Conservation (phyloP, 768 basidiomycete genomes). For the Mycena albidolilacea region DNA sequence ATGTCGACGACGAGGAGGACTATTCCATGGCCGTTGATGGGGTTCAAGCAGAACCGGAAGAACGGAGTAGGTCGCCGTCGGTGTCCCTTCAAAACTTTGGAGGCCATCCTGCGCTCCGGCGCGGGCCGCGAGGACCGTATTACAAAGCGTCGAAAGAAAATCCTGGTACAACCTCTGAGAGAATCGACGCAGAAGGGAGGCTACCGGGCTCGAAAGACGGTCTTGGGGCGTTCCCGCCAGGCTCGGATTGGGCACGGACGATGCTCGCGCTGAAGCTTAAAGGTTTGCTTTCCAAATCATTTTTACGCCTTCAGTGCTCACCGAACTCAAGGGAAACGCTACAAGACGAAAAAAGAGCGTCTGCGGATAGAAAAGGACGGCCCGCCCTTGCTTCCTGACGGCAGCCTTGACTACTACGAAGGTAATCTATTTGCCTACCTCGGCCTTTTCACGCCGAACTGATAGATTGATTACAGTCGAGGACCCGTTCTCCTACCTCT, state of each 20-base stretch:
- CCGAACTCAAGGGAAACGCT: conserved; percentile 71
- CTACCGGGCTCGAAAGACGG: conserved; percentile 86
- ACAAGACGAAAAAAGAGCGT: conserved; percentile 86
- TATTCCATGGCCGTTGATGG: conserved; percentile 56
- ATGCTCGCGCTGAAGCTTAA: conserved; percentile 85
- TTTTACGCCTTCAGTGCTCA: conserved; percentile 12
- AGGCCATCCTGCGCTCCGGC: conserved; percentile 45
- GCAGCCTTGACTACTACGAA: conserved; percentile 83
- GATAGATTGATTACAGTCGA: conserved; percentile 67
- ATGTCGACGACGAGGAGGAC: conserved; percentile 58
- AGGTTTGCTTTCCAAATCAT: conserved; percentile 56
- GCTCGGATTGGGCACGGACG: conserved; percentile 78
- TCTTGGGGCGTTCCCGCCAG: conserved; percentile 78
- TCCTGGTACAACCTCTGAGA: conserved; percentile 52
- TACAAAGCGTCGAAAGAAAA: conserved; percentile 57
- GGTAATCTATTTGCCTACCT: conserved; percentile 53
- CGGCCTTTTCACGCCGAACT: conserved; percentile 8
- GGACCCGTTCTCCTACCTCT: conserved; percentile 81
- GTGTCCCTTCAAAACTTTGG: conserved; percentile 20
- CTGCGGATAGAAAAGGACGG: conserved; percentile 84
- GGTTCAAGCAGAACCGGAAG: conserved; percentile 40
- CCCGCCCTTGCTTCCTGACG: conserved; percentile 78
- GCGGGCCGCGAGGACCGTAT: conserved; percentile 68
- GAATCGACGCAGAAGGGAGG: conserved; percentile 77
- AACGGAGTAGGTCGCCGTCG: conserved; percentile 38